Evolutionary conservation across 2,329 filamentous ascomycete species (phyloP).

Genomic region (Blastomyces percursus): DNA sequence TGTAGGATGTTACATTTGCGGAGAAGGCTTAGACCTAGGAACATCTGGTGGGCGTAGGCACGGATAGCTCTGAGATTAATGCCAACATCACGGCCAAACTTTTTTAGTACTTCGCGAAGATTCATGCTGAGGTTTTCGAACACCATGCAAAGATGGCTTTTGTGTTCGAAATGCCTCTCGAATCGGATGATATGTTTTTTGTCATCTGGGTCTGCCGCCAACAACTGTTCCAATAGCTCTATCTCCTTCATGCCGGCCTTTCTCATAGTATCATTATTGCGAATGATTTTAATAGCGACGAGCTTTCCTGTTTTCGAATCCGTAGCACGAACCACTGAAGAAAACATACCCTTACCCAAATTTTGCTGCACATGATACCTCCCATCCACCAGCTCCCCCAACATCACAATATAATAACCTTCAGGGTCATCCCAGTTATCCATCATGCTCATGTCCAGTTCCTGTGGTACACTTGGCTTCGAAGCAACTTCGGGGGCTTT

Average conservation of each 20-base stretch:
- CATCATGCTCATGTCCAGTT: conserved; percentile 62
- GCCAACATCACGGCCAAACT: conserved; percentile 88
- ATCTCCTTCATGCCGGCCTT: conserved; percentile 94
- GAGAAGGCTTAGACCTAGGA: conserved; percentile 75
- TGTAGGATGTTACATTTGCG: conserved; percentile 89
- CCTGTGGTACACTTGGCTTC: conserved; percentile 42
- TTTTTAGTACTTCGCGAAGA: conserved; percentile 83
- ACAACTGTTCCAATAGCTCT: conserved; percentile 79
- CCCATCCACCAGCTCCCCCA: conserved; percentile 78
- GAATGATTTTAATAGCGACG: conserved; percentile 97
- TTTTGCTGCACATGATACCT: conserved; percentile 82
- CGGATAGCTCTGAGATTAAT: conserved; percentile 81
- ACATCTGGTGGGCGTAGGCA: conserved; percentile 87
- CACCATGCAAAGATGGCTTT: conserved; percentile 88
- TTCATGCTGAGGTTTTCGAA: conserved; percentile 94
- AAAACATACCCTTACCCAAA: conserved; percentile 91
- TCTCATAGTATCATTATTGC: conserved; percentile 83
- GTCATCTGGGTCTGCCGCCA: conserved; percentile 72
- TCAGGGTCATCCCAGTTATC: conserved; percentile 92
- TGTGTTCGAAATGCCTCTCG: conserved; percentile 81
- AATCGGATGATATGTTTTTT: conserved; percentile 88
- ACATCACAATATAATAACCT: conserved; percentile 91
- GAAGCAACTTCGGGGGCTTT: conserved; percentile 40
- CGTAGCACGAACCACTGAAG: conserved; percentile 79
- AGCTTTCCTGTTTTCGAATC: conserved; percentile 62